A percentile compares a stretch with the other conserved stretches of the same genome.
phyloP scores from a whole-genome alignment of 23 red algal genomes.

The Pyropia haitanensis region DNA sequence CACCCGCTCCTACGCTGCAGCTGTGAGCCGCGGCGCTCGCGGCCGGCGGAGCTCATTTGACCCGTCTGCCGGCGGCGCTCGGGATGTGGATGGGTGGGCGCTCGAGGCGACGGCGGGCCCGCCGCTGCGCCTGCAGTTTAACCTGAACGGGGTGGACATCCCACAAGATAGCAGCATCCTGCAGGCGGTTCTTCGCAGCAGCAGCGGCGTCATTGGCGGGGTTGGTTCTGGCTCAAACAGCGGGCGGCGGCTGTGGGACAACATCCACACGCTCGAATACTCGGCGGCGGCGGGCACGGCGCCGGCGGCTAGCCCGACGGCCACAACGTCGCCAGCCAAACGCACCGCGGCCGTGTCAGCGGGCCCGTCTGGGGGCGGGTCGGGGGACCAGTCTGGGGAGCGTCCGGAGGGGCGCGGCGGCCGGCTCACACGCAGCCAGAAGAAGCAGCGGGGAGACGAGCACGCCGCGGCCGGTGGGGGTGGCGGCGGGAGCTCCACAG shows the following conservation, averaged over 20 bases:
- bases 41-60: slow-evolving; percentile 11
- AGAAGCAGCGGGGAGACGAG: background rate
- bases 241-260: slow-evolving; percentile 55
- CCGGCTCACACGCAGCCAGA: background rate
- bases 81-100: background rate
- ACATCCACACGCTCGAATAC: slow-evolving; percentile 65
- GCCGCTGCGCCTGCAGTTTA: slow-evolving; percentile 32
- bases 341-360: background rate
- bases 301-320: background rate
- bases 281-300: background rate
- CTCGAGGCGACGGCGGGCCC: background rate
- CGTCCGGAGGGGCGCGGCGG: slow-evolving; percentile 1
- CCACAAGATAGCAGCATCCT: slow-evolving; percentile 57
- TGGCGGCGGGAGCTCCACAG: background rate
- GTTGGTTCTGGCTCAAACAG: background rate
- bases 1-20: slow-evolving; percentile 15
- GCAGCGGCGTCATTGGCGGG: background rate
- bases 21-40: slow-evolving; percentile 52
- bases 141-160: slow-evolving; percentile 30
- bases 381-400: background rate
- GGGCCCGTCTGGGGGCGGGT: too few species aligned
- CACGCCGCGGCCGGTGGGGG: background rate
- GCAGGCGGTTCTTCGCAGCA: slow-evolving; percentile 37
- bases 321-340: background rate
- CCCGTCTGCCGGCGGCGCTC: background rate